A percentile compares a stretch with the other conserved stretches of the same genome.
Evolutionary conservation across 495 filamentous ascomycete species (phyloP).

Genomic region (Tuber borchii): DNA sequence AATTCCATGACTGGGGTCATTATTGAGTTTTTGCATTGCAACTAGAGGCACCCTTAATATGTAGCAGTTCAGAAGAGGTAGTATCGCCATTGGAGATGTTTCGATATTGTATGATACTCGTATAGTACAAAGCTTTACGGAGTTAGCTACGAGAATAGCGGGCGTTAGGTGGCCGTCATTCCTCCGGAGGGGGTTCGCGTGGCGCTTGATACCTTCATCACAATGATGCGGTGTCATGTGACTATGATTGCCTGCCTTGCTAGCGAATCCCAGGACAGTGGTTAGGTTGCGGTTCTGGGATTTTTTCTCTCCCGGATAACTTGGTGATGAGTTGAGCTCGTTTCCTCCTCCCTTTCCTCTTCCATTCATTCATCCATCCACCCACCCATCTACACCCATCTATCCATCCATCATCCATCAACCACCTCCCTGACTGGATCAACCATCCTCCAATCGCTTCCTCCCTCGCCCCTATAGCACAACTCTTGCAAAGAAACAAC

Average conservation of each 20-base stretch:
- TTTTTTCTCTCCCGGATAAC: background rate
- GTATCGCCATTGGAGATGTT: background rate
- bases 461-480: background rate
- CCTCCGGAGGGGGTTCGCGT: background rate
- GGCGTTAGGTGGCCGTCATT: background rate
- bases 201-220: background rate
- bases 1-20: no score
- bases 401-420: background rate
- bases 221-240: slow-evolving; percentile 3
- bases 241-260: background rate
- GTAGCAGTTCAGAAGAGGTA: no score
- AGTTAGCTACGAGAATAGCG: background rate
- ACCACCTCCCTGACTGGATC: background rate
- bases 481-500: background rate
- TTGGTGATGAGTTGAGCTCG: background rate
- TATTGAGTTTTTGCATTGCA: no score
- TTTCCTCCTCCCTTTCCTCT: background rate
- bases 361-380: background rate
- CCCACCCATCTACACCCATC: no score
- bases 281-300: background rate
- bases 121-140: background rate
- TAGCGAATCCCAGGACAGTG: background rate
- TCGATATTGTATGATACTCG: background rate
- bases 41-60: no score
- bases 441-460: background rate